Base-by-base conservation (phyloP, 805 yeast species). In the Ogataea thermomethanolica region DNA sequence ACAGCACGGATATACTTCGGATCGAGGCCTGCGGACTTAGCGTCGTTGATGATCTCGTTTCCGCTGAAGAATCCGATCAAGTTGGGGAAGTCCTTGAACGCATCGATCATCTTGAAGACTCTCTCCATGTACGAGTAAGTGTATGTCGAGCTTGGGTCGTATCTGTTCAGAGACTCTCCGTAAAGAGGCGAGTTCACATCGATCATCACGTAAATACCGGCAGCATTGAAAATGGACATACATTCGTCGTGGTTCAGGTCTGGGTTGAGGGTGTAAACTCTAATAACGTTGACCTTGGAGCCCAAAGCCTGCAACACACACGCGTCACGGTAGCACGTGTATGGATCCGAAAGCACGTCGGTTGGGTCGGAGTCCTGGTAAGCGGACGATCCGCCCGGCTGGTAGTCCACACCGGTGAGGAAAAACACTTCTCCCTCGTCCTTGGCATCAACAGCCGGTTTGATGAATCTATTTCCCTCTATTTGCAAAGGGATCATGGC, bases 41-140 rank as follows among this genome's bases (percentile, higher is more conserved):
- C 84, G 62, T 85, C 95, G 59, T 90, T 89, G 61, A 91, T 82
- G 39, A 90, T 82, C 69, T 90, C 97, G 59, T 91, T 90, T 48
- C 95, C 98, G 21, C 95, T 78, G 58, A 91, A 79, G 67, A 87
- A 87, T 7, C 96, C 98, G 33, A 89, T 65, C 28, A 87, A 72
- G 62, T 90, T 90, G 52, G 95, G 84, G 67, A 84, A 90, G 47
- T 74, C 65, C 59, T 88, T 84, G 71, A 90, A 86, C 29, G 88
- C 86, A 51, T 84, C 91, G 45, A 90, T 79, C 49, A 91, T 76
- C 37, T 84, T 86, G 66, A 90, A 85, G 17, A 89, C 90, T 58
- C 91, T 81, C 46, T 76, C 71, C 58, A 91, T 64, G 63, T 87
- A 87, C 54, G 64, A 66, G 32, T 75, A 65, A 62, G 81, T 83